These are phyloP conservation scores for Lepidopterella palustris DNA, from an alignment of 495 filamentous ascomycete species.

Conservation along the genomic window DNA sequence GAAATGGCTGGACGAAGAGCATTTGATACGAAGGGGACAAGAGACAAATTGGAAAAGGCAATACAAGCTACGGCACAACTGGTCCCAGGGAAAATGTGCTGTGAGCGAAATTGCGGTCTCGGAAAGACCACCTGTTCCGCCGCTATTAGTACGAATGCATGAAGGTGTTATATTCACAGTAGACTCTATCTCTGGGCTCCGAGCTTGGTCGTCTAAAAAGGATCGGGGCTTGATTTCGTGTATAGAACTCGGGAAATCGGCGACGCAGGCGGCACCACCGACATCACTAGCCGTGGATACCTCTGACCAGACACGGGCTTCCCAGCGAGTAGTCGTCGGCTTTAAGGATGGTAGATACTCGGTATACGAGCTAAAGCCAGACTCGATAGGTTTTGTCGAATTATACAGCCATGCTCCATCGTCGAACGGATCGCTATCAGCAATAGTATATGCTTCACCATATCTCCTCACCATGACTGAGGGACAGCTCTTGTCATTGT, in stretches of 20 bases:
- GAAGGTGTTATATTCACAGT: slow-evolving; percentile 72
- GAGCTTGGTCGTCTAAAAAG: slow-evolving; percentile 64
- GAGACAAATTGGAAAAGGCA: slow-evolving; percentile 79
- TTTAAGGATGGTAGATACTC: slow-evolving; percentile 71
- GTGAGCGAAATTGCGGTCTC: slow-evolving; percentile 69
- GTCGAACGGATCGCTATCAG: slow-evolving; percentile 60
- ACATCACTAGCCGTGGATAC: slow-evolving; percentile 62
- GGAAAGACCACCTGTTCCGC: slow-evolving; percentile 45
- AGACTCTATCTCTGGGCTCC: slow-evolving; percentile 61
- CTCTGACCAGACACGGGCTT: slow-evolving; percentile 30
- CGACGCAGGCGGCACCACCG: slow-evolving; percentile 37
- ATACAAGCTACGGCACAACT: slow-evolving; percentile 87
- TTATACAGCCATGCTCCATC: slow-evolving; percentile 51
- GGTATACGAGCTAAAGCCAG: slow-evolving; percentile 54
- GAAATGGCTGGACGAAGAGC: slow-evolving; percentile 75
- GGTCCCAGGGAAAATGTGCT: slow-evolving; percentile 75
- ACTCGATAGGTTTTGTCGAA: slow-evolving; percentile 38
- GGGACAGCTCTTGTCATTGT: slow-evolving; percentile 66
- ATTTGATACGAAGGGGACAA: slow-evolving; percentile 46
- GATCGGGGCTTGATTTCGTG: too few species aligned
- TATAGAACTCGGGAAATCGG: not conserved
- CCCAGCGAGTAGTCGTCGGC: slow-evolving; percentile 58
- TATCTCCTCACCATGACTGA: slow-evolving; percentile 73
- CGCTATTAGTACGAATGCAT: slow-evolving; percentile 63
- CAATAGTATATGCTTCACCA: slow-evolving; percentile 66